Base-by-base conservation (phyloP, 441 rosid genomes). In the Pelargonium exstipulatum region DNA sequence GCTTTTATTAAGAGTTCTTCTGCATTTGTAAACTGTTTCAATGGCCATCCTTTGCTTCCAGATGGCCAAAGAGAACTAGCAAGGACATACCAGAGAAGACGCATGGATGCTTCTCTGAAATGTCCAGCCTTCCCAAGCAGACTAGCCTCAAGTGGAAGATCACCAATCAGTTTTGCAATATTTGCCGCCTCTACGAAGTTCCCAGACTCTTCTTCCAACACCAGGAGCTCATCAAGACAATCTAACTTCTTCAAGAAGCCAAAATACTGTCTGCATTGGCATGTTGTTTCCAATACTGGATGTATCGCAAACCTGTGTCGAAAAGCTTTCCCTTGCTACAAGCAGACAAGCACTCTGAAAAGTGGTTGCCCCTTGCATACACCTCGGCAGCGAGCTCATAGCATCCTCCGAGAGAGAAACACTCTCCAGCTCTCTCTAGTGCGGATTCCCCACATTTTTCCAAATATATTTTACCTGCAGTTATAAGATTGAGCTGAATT, bases 1-100 rank as follows among this genome's bases (percentile, higher is more conserved):
- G 84, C 87, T 65, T 75, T 81, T 26, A 42, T 18, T 8, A 86
- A 40, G 68, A 83, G 84, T 43, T 77, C 71, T 61, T 77, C 78
- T 73, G 74, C 82, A 14, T 76, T 65, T 16, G 18, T 4, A 70
- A 81, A 84, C 42, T 51, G 74, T 79, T 84, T 83, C 45, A 80
- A 70, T 3, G 88, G 87, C 88, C 90, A 86, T 17, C 88, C 90
- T 42, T 40, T 65, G 74, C 80, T 78, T 66, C 82, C 77, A 14
- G 49, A 13, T 9, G 69, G 72, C 88, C 88, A 86, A 0, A 86
- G 84, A 69, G 88, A 84, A 71, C 65, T 73, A 4, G 78, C 76
- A 53, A 81, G 42, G 9, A 83, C 86, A 65, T 72, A 76, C 77
- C 77, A 74, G 1, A 86, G 78, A 29, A 80, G 55, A 53, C 79